A percentile compares a stretch with the other conserved stretches of the same genome.
Evolutionary conservation across 768 basidiomycete species (phyloP).

Genomic region (Floccularia luteovirens): DNA sequence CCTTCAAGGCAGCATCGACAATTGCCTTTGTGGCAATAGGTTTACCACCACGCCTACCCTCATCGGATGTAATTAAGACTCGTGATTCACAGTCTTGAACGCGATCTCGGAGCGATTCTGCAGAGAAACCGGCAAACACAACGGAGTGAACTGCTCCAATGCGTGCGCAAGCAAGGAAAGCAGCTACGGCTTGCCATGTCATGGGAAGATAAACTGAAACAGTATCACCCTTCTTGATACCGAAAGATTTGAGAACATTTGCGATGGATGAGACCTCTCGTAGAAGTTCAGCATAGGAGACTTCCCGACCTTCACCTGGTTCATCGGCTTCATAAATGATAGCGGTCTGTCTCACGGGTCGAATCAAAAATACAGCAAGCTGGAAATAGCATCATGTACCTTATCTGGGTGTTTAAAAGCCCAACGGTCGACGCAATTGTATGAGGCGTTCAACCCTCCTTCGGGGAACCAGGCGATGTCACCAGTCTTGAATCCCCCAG

Average conservation of each 20-base stretch:
- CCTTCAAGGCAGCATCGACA: constrained; percentile 84
- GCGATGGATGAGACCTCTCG: constrained; percentile 85
- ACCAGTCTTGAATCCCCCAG: constrained; percentile 77
- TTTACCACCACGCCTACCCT: constrained; percentile 92
- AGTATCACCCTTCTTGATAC: constrained; percentile 93
- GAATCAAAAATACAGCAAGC: background rate
- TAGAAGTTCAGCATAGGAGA: constrained; percentile 81
- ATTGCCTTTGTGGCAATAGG: constrained; percentile 91
- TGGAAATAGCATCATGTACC: constrained; percentile 24
- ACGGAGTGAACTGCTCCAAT: constrained; percentile 97
- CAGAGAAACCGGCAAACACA: constrained; percentile 95
- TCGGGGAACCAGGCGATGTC: constrained; percentile 97
- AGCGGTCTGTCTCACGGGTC: constrained; percentile 51
- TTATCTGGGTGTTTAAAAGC: constrained; percentile 85
- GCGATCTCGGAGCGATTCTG: constrained; percentile 91
- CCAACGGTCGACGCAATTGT: constrained; percentile 98
- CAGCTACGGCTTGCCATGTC: constrained; percentile 93
- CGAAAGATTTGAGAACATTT: constrained; percentile 84
- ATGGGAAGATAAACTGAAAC: constrained; percentile 91
- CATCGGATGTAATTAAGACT: constrained; percentile 94
- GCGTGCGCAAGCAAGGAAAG: constrained; percentile 96
- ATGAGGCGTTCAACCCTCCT: constrained; percentile 85
- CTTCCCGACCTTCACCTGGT: constrained; percentile 66
- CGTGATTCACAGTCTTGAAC: constrained; percentile 82
- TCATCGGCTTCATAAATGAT: constrained; percentile 99